phyloP scores from a whole-genome alignment of 768 basidiomycete species.

The Dioszegia crocea region DNA sequence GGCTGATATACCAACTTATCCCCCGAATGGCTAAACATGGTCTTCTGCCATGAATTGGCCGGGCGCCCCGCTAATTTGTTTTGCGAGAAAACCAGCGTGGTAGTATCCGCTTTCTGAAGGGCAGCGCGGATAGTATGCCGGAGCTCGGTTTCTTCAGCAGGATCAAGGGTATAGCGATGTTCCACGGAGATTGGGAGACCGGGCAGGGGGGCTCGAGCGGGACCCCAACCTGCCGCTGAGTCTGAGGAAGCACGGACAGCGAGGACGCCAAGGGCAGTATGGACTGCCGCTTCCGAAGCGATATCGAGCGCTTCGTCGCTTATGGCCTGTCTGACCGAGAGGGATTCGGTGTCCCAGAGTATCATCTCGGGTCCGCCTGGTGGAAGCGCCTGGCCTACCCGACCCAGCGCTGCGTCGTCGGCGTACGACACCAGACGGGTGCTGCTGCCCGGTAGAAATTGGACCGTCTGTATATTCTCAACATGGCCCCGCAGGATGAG shows the following conservation, averaged over 20 bases:
- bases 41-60: neutral
- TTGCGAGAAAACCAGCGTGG: neutral
- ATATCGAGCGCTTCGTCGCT: neutral
- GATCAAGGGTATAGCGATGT: neutral
- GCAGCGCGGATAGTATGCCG: neutral
- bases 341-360: slow-evolving; percentile 1
- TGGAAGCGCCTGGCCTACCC: neutral
- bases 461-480: neutral
- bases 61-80: neutral
- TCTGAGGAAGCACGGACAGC: neutral
- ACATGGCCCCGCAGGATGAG: neutral
- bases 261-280: neutral
- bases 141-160: neutral
- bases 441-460: neutral
- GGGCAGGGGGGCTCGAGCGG: neutral
- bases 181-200: neutral
- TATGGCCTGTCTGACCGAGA: neutral
- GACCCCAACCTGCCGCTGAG: neutral
- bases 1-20: neutral
- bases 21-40: neutral
- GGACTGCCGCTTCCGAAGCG: neutral
- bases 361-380: neutral
- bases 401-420: neutral
- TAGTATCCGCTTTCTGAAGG: neutral
- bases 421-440: neutral